A percentile compares a stretch with the other conserved stretches of the same genome.
Evolutionary conservation across 2,329 filamentous ascomycete genomes (phyloP).

Genomic region (Epichloe brachyelytri): DNA sequence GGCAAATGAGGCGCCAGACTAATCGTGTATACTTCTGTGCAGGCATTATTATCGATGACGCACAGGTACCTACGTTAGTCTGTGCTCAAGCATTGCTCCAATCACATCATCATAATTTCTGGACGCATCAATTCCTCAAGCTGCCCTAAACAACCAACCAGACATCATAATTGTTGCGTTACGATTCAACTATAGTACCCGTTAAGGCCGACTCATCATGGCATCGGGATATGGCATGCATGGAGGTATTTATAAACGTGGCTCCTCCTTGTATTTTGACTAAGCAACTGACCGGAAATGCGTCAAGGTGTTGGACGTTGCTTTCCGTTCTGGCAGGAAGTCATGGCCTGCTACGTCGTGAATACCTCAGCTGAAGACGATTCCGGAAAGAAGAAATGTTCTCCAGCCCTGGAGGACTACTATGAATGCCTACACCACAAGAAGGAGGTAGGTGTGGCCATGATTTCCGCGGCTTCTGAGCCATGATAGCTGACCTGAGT

Average conservation of each 20-base stretch:
- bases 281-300: constrained; percentile 11
- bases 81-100: neutral
- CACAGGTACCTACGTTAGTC: neutral
- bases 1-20: neutral
- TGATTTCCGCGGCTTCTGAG: neutral
- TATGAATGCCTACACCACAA: constrained; percentile 98
- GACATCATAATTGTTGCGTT: neutral
- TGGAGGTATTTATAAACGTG: constrained; percentile 47
- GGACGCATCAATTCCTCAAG: neutral
- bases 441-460: constrained; percentile 66
- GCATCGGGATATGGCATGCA: constrained; percentile 72
- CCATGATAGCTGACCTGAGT: constrained; percentile 9
- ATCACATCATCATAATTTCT: neutral
- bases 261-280: neutral
- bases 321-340: constrained; percentile 99
- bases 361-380: constrained; percentile 72
- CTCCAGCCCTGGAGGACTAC: constrained; percentile 81
- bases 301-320: constrained; percentile 56
- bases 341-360: constrained; percentile 94
- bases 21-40: neutral
- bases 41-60: too few relatives aligned
- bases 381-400: constrained; percentile 78
- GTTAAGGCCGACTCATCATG: constrained; percentile 36
- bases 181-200: neutral
- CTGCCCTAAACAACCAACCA: neutral